phyloP scores from a whole-genome alignment of 345 rosid species.

The Lepidium sativum region DNA sequence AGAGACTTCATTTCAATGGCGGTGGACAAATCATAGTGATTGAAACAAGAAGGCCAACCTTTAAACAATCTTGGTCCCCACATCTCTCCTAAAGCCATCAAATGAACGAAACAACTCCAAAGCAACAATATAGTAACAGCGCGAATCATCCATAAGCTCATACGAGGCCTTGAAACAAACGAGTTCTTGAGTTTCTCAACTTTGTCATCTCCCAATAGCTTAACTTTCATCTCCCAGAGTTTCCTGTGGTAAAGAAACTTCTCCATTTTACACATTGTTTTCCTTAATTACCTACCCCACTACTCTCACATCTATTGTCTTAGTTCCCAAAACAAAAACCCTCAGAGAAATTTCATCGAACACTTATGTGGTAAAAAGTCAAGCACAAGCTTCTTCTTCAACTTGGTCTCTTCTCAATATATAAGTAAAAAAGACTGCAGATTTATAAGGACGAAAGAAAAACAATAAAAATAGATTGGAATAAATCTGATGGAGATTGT shows the following conservation, averaged over 20 bases:
- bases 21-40: slow-evolving; percentile 32
- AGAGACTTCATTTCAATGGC: slow-evolving; percentile 31
- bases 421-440: neutral
- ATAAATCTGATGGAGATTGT: neutral
- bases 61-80: slow-evolving; percentile 83
- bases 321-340: neutral
- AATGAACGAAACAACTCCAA: slow-evolving; percentile 74
- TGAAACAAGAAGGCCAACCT: slow-evolving; percentile 87
- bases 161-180: slow-evolving; percentile 52
- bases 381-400: neutral
- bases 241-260: slow-evolving; percentile 37
- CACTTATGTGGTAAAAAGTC: neutral
- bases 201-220: slow-evolving; percentile 46
- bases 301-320: slow-evolving; percentile 1
- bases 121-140: slow-evolving; percentile 50
- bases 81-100: slow-evolving; percentile 65
- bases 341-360: slow-evolving; percentile 23
- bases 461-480: neutral
- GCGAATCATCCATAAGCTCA: slow-evolving; percentile 70
- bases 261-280: slow-evolving; percentile 34
- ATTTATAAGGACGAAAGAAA: neutral
- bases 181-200: slow-evolving; percentile 45
- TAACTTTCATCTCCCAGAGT: slow-evolving; percentile 49
- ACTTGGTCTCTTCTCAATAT: neutral
- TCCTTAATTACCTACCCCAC: neutral